phyloP scores from a whole-genome alignment of 345 rosid species.

The Syzygium aqueum region DNA sequence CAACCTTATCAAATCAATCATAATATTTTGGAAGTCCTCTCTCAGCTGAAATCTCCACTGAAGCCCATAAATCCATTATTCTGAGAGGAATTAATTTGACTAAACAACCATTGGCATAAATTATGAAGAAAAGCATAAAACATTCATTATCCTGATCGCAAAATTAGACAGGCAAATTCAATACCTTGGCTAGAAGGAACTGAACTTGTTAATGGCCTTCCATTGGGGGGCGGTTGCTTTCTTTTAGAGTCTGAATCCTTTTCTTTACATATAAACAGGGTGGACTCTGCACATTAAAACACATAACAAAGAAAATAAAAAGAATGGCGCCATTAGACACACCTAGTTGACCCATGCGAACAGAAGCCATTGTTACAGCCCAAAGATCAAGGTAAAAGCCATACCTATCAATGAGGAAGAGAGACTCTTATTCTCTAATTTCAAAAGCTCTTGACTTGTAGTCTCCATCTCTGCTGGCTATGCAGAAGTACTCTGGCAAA shows the following conservation, averaged over 20 bases:
- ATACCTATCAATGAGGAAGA: conserved; percentile 20
- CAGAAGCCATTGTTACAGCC: neutral
- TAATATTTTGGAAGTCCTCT: neutral
- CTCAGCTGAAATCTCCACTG: neutral
- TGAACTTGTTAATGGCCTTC: conserved; percentile 26
- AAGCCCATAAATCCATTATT: neutral
- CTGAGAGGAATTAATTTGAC: neutral
- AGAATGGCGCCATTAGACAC: neutral
- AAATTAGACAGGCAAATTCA: neutral
- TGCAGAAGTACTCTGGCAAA: neutral
- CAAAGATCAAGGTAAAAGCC: neutral
- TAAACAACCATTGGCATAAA: neutral
- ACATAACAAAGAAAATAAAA: neutral
- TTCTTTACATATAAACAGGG: conserved; percentile 22
- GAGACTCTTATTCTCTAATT: conserved; percentile 21
- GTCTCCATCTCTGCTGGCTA: conserved; percentile 13
- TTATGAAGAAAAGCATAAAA: neutral
- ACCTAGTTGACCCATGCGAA: neutral
- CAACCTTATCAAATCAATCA: neutral
- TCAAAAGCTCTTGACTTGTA: conserved; percentile 35
- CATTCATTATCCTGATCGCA: neutral
- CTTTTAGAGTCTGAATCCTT: conserved; percentile 8
- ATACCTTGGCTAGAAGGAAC: conserved; percentile 58
- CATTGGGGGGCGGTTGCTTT: conserved; percentile 6
- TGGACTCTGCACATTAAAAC: conserved; percentile 23